A percentile compares a stretch with the other conserved stretches of the same genome.
Evolutionary conservation across 768 basidiomycete species (phyloP).

Genomic region (Auricularia cornea): DNA sequence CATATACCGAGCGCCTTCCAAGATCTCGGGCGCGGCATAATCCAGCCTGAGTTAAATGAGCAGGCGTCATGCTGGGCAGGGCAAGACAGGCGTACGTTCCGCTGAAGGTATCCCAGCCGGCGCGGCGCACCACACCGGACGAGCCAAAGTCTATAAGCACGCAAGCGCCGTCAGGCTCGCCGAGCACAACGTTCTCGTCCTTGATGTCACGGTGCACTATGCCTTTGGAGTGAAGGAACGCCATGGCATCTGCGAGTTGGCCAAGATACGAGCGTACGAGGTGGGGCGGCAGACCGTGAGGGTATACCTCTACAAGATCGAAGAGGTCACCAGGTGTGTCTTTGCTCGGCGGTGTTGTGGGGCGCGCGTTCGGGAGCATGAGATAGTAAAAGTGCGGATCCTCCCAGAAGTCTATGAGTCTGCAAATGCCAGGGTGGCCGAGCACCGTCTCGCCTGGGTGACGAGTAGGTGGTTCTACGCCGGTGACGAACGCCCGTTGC

Average conservation of each 20-base stretch:
- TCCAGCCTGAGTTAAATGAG: slow-evolving; percentile 48
- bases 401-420: slow-evolving; percentile 93
- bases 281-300: slow-evolving; percentile 69
- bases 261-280: slow-evolving; percentile 79
- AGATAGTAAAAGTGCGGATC: slow-evolving; percentile 95
- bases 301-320: slow-evolving; percentile 86
- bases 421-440: slow-evolving; percentile 94
- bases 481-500: slow-evolving; percentile 31
- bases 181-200: slow-evolving; percentile 91
- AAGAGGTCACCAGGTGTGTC: slow-evolving; percentile 77
- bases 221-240: slow-evolving; percentile 83
- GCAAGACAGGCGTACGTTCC: slow-evolving; percentile 62
- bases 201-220: slow-evolving; percentile 98
- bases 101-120: slow-evolving; percentile 87
- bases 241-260: slow-evolving; percentile 86
- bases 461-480: slow-evolving; percentile 22
- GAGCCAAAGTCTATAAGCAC: slow-evolving; percentile 97
- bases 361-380: slow-evolving; percentile 55
- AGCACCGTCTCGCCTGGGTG: slow-evolving; percentile 61
- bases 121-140: slow-evolving; percentile 73
- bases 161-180: slow-evolving; percentile 62
- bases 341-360: slow-evolving; percentile 45
- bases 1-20: slow-evolving; percentile 88
- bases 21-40: slow-evolving; percentile 94
- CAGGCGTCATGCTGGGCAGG: slow-evolving; percentile 11